Conservation (phyloP, 164 flowering plant genomes). For the Magnolia kwangsiensis region DNA sequence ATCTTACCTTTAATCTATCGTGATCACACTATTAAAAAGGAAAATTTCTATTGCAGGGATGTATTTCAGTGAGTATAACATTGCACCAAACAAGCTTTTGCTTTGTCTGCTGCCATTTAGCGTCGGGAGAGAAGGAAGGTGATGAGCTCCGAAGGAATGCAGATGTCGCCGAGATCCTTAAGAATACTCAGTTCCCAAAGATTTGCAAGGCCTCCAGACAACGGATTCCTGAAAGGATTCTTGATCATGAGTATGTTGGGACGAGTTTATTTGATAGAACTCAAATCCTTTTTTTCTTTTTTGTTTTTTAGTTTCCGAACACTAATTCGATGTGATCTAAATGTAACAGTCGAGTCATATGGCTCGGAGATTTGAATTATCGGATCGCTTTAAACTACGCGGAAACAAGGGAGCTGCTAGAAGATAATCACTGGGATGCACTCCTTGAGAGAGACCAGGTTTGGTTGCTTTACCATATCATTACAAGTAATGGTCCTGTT, state of each 20-base stretch:
- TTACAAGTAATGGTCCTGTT: no score
- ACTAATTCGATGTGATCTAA: background rate
- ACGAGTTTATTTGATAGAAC: background rate
- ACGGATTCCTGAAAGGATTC: conserved; percentile 61
- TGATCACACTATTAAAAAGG: background rate
- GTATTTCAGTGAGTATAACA: conserved; percentile 89
- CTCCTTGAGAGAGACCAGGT: conserved; percentile 89
- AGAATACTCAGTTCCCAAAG: conserved; percentile 59
- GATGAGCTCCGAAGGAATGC: conserved; percentile 81
- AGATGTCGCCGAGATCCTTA: conserved; percentile 76
- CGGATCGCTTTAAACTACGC: conserved; percentile 77
- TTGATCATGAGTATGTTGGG: conserved; percentile 73
- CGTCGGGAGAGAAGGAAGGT: conserved; percentile 97
- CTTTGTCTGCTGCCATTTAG: conserved; percentile 90
- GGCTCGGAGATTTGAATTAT: conserved; percentile 96
- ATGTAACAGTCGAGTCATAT: conserved; percentile 66
- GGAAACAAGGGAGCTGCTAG: conserved; percentile 61
- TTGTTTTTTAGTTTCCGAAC: background rate
- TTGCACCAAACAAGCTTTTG: conserved; percentile 86
- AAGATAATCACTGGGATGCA: conserved; percentile 81
- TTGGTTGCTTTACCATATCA: conserved; percentile 5
- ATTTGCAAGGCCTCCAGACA: conserved; percentile 52
- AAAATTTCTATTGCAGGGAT: conserved; percentile 54
- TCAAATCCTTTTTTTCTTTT: background rate
- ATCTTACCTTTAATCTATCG: no score